Conservation (phyloP, 306 rosid species). For the Prunus mume region DNA sequence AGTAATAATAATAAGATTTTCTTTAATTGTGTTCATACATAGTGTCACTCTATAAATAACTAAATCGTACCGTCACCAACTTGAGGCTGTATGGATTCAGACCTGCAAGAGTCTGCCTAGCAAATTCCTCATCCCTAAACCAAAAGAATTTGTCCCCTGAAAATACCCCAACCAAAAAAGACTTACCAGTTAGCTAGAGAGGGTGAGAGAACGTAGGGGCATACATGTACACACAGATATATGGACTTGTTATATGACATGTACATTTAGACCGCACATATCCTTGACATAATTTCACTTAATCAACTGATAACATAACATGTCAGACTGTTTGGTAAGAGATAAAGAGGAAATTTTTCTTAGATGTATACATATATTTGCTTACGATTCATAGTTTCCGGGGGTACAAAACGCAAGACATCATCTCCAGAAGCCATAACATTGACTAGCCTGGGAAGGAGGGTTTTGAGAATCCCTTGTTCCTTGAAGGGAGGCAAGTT, state of each 20-base stretch:
- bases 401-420: constrained; percentile 54
- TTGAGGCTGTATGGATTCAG: constrained; percentile 71
- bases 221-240: neutral
- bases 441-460: constrained; percentile 48
- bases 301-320: neutral
- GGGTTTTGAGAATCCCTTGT: constrained; percentile 9
- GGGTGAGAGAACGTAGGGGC: neutral
- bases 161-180: neutral
- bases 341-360: neutral
- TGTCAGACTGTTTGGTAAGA: neutral
- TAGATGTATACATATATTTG: neutral
- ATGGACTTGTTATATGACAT: neutral
- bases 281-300: neutral
- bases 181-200: neutral
- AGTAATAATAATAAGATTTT: no score
- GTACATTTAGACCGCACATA: neutral
- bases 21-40: neutral
- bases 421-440: constrained; percentile 23
- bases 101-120: constrained; percentile 85
- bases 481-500: constrained; percentile 32
- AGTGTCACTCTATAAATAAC: neutral
- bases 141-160: constrained; percentile 84
- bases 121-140: constrained; percentile 81
- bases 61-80: constrained; percentile 56
- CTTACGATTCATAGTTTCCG: constrained; percentile 53